Conservation (phyloP, 352 stramenopile species). For the Globisporangium nunn region DNA sequence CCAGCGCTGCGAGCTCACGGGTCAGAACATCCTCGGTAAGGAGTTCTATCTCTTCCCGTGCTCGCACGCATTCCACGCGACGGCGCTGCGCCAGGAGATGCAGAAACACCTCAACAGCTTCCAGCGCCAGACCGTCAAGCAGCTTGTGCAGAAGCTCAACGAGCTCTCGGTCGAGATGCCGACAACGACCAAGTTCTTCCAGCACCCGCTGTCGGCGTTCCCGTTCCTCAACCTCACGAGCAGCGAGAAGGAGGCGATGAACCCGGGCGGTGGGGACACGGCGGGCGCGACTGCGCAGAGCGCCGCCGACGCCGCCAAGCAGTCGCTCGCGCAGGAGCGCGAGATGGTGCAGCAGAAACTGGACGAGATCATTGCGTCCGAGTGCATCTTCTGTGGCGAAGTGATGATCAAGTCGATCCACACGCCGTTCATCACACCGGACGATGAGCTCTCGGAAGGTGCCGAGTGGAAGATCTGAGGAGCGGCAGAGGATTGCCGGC, state of each 20-base stretch:
- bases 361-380: slow-evolving; percentile 91
- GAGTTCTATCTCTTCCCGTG: slow-evolving; percentile 95
- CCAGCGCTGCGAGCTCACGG: slow-evolving; percentile 86
- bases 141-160: slow-evolving; percentile 84
- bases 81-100: slow-evolving; percentile 85
- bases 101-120: slow-evolving; percentile 86
- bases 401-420: slow-evolving; percentile 95
- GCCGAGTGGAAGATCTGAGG: slow-evolving; percentile 80
- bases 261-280: slow-evolving; percentile 15
- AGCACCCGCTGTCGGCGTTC: slow-evolving; percentile 49
- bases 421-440: slow-evolving; percentile 85
- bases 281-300: slow-evolving; percentile 29
- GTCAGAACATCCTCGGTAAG: slow-evolving; percentile 82
- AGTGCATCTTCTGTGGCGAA: slow-evolving; percentile 93
- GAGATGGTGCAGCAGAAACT: slow-evolving; percentile 90
- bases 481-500: not conserved
- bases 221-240: slow-evolving; percentile 61
- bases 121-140: slow-evolving; percentile 86
- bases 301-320: slow-evolving; percentile 56
- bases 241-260: slow-evolving; percentile 69
- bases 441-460: slow-evolving; percentile 78
- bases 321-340: slow-evolving; percentile 76
- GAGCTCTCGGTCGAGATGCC: slow-evolving; percentile 78
- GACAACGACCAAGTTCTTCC: slow-evolving; percentile 69
- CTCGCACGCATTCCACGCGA: slow-evolving; percentile 90